These are phyloP conservation scores for Hyaloperonospora brassicae DNA, from an alignment of 352 stramenopile species.

Conservation along the genomic window DNA sequence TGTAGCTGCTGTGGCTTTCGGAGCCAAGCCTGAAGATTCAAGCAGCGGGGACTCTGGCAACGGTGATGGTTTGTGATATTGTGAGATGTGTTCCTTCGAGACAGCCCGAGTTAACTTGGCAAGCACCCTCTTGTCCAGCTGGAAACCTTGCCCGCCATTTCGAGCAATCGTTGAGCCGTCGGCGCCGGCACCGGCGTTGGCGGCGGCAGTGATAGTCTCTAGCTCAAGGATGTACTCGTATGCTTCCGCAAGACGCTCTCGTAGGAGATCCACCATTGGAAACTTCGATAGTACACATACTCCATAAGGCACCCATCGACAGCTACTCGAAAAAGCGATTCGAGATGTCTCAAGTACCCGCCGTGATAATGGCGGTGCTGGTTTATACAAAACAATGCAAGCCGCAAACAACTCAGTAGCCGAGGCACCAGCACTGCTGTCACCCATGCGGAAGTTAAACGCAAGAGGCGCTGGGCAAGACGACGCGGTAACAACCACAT, in stretches of 20 bases:
- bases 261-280: slow-evolving; percentile 69
- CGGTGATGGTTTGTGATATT: slow-evolving; percentile 35
- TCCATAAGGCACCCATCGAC: slow-evolving; percentile 71
- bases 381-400: slow-evolving; percentile 76
- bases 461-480: slow-evolving; percentile 49
- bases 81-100: slow-evolving; percentile 53
- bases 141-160: slow-evolving; percentile 33
- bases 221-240: slow-evolving; percentile 78
- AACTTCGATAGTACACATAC: slow-evolving; percentile 81
- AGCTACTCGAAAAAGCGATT: slow-evolving; percentile 34
- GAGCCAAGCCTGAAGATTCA: slow-evolving; percentile 22
- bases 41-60: slow-evolving; percentile 31
- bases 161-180: slow-evolving; percentile 11
- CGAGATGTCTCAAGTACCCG: slow-evolving; percentile 51
- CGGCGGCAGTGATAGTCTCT: slow-evolving; percentile 40
- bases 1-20: slow-evolving; percentile 25
- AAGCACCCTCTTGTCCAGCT: slow-evolving; percentile 71
- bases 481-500: slow-evolving; percentile 35
- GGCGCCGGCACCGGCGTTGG: slow-evolving; percentile 10
- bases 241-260: slow-evolving; percentile 66
- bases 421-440: slow-evolving; percentile 48
- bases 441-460: slow-evolving; percentile 75
- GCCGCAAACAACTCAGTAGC: slow-evolving; percentile 67
- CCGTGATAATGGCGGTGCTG: slow-evolving; percentile 47
- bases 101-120: slow-evolving; percentile 67